These are phyloP conservation scores for Auricularia cornea DNA, from an alignment of 768 basidiomycete species.

Conservation along the genomic window DNA sequence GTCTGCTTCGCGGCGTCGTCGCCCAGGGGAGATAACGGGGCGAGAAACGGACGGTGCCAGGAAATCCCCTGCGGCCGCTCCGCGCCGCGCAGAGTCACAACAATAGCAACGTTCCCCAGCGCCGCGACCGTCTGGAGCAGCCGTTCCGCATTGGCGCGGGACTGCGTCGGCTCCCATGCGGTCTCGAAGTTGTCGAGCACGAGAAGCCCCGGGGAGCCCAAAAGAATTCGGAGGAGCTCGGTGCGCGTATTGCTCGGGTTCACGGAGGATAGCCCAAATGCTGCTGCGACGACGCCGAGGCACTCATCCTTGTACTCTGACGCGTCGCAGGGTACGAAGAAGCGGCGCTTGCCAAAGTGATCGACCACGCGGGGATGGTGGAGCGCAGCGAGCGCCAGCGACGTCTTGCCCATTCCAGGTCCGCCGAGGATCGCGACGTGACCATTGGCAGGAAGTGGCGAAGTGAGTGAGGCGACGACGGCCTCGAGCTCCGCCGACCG, in stretches of 20 bases:
- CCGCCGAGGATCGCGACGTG: conserved; percentile 15
- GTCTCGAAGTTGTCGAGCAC: not conserved
- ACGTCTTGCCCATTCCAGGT: conserved; percentile 35
- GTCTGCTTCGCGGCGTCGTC: not conserved
- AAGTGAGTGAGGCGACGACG: not conserved
- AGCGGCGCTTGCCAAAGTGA: conserved; percentile 14
- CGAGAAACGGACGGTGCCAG: not conserved
- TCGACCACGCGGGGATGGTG: conserved; percentile 15
- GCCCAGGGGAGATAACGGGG: not conserved
- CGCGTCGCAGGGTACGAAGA: conserved; percentile 28
- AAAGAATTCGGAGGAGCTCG: too few species aligned
- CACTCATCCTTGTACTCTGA: not conserved
- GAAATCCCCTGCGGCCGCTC: not conserved
- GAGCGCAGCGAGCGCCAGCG: conserved; percentile 27
- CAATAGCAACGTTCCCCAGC: not conserved
- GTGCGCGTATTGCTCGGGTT: too few species aligned
- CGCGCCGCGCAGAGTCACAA: not conserved
- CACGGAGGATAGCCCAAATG: too few species aligned
- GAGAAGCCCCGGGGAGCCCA: conserved; percentile 9
- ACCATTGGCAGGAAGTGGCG: too few species aligned
- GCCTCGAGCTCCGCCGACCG: not conserved
- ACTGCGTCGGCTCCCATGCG: not conserved
- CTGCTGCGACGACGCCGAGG: not conserved
- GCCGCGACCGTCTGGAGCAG: not conserved
- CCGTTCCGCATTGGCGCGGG: not conserved